Percentiles rank a stretch among this genome's conserved stretches.
These are phyloP conservation scores for Suhomyces bribrorum DNA, from an alignment of 1,139 yeast genomes.

Conservation along the genomic window DNA sequence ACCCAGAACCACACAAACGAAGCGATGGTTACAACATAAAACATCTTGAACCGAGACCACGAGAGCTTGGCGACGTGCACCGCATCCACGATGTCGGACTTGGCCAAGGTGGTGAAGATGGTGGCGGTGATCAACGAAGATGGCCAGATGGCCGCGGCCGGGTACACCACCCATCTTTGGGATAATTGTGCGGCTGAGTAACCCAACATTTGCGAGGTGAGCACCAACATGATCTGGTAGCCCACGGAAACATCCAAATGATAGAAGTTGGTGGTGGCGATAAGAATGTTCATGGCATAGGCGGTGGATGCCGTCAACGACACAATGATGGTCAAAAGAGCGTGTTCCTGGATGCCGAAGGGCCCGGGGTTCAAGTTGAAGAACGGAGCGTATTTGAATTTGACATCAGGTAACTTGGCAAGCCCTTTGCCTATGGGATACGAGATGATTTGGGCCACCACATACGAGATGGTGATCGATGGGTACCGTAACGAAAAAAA, in stretches of 20 bases:
- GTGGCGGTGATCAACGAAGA: conserved; percentile 25
- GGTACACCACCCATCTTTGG: conserved; percentile 26
- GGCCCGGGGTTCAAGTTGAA: conserved; percentile 41
- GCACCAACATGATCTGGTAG: conserved; percentile 17
- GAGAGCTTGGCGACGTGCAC: conserved; percentile 16
- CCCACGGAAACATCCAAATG: conserved; percentile 42
- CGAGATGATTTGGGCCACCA: conserved; percentile 27
- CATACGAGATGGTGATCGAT: conserved; percentile 22
- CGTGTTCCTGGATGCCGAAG: conserved; percentile 24
- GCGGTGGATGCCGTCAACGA: conserved; percentile 20
- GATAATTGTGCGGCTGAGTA: conserved; percentile 25
- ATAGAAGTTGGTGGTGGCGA: conserved; percentile 32
- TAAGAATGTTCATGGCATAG: conserved; percentile 22
- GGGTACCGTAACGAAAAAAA: conserved; percentile 29
- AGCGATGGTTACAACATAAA: conserved; percentile 17
- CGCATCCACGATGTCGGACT: conserved; percentile 16
- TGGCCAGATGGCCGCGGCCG: conserved; percentile 29
- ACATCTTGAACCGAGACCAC: conserved; percentile 25
- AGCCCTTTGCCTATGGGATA: conserved; percentile 25
- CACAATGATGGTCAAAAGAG: conserved; percentile 19
- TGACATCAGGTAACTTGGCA: conserved; percentile 25
- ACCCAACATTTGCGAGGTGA: conserved; percentile 25
- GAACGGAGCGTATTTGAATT: conserved; percentile 19
- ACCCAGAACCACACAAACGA: conserved; percentile 26
- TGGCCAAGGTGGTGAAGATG: conserved; percentile 24